Conservation (phyloP, 768 basidiomycete species). For the Leccinum truebloodii region DNA sequence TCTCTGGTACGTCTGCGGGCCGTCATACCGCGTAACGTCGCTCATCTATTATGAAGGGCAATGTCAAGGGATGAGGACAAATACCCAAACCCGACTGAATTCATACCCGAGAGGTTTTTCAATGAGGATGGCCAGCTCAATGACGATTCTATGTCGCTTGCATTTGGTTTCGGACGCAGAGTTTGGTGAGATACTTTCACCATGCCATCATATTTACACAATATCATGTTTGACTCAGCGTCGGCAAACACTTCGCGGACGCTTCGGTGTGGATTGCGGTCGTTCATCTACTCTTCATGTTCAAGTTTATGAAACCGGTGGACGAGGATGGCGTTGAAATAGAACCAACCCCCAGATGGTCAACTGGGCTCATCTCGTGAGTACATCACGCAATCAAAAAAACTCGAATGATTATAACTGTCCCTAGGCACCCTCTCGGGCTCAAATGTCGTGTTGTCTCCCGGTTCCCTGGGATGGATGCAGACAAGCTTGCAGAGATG, state of each 20-base stretch:
- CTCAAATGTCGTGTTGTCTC: conserved; percentile 31
- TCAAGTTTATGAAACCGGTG: conserved; percentile 32
- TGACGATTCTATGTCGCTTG: conserved; percentile 21
- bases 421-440: conserved; percentile 28
- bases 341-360: conserved; percentile 28
- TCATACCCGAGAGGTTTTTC: conserved; percentile 32
- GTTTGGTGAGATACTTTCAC: conserved; percentile 19
- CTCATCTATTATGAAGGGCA: conserved; percentile 24
- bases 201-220: neutral
- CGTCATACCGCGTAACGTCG: neutral
- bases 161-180: conserved; percentile 34
- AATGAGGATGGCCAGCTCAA: conserved; percentile 26
- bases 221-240: conserved; percentile 17
- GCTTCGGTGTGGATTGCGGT: conserved; percentile 35
- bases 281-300: conserved; percentile 30
- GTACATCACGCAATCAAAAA: conserved; percentile 3
- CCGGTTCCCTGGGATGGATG: conserved; percentile 19
- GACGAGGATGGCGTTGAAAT: conserved; percentile 29
- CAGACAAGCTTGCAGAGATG: conserved; percentile 18
- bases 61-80: conserved; percentile 30
- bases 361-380: conserved; percentile 32
- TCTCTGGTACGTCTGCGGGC: conserved; percentile 24
- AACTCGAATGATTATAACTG: conserved; percentile 4
- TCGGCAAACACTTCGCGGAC: conserved; percentile 33
- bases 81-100: conserved; percentile 30